Evolutionary conservation across 2,329 filamentous ascomycete species (phyloP).

Genomic region (Ophiostoma ulmi): DNA sequence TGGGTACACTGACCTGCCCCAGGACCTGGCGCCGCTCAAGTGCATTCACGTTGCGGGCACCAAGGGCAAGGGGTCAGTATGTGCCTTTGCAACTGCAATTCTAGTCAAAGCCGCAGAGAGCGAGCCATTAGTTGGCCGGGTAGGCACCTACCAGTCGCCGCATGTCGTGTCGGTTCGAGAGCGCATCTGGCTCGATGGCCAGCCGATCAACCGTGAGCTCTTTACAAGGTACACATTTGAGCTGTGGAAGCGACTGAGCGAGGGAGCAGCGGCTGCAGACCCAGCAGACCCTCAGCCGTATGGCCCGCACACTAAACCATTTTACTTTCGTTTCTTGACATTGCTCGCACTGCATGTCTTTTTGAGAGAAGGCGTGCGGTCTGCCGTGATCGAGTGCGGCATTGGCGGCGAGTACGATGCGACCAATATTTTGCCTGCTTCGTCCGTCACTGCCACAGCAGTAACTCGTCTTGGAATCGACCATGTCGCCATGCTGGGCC

Average conservation of each 20-base stretch:
- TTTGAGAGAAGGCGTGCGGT: constrained; percentile 65
- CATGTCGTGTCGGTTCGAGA: constrained; percentile 80
- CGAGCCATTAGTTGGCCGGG: constrained; percentile 32
- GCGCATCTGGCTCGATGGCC: constrained; percentile 73
- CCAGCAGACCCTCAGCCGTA: constrained; percentile 43
- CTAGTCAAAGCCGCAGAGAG: constrained; percentile 35
- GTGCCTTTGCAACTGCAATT: constrained; percentile 61
- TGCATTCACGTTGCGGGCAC: constrained; percentile 67
- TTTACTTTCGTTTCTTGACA: constrained; percentile 89
- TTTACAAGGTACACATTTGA: constrained; percentile 80
- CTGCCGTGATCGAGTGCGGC: constrained; percentile 84
- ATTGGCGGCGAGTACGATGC: constrained; percentile 66
- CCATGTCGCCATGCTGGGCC: constrained; percentile 58
- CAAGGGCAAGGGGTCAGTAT: constrained; percentile 72
- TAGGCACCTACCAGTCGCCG: constrained; percentile 71
- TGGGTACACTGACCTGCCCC: constrained; percentile 55
- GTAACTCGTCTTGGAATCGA: constrained; percentile 60
- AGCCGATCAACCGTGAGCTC: constrained; percentile 59
- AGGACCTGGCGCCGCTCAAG: constrained; percentile 56
- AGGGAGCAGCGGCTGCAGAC: constrained; percentile 36
- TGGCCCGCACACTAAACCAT: constrained; percentile 65
- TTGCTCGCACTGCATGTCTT: constrained; percentile 84
- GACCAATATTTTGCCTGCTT: constrained; percentile 68
- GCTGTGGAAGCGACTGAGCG: constrained; percentile 63
- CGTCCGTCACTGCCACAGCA: constrained; percentile 26